Evolutionary conservation across 2,329 filamentous ascomycete genomes (phyloP).

Genomic region (Pestalotiopsis sp.): DNA sequence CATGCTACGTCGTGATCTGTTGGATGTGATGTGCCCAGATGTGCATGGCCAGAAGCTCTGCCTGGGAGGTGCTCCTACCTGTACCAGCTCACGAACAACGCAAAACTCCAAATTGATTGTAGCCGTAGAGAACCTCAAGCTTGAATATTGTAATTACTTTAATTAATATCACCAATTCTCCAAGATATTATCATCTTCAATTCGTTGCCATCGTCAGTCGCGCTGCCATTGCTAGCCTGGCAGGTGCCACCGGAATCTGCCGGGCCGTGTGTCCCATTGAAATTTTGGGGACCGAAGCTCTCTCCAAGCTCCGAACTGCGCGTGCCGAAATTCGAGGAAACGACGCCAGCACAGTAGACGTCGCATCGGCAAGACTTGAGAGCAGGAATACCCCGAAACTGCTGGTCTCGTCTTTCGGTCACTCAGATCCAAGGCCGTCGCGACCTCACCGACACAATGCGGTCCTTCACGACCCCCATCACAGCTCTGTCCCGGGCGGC

Average conservation of each 20-base stretch:
- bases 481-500: conserved; percentile 11
- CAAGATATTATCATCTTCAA: no score
- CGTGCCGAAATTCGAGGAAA: conserved; percentile 5
- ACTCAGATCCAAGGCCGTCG: no score
- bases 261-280: not conserved
- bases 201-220: not conserved
- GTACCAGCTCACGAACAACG: no score
- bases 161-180: no score
- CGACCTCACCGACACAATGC: not conserved
- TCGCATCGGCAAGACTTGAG: not conserved
- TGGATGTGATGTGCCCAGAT: no score
- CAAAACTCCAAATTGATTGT: not conserved
- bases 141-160: not conserved
- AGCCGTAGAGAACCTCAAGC: not conserved
- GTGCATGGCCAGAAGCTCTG: no score
- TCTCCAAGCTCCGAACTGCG: conserved; percentile 4
- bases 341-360: not conserved
- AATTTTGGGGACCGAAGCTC: conserved; percentile 9
- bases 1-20: no score
- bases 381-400: not conserved
- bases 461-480: conserved; percentile 1
- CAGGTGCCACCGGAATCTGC: not conserved
- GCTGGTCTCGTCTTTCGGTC: not conserved
- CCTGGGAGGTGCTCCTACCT: no score
- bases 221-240: not conserved